Base-by-base conservation (phyloP, 768 basidiomycete genomes). In the Suillus weaverae region DNA sequence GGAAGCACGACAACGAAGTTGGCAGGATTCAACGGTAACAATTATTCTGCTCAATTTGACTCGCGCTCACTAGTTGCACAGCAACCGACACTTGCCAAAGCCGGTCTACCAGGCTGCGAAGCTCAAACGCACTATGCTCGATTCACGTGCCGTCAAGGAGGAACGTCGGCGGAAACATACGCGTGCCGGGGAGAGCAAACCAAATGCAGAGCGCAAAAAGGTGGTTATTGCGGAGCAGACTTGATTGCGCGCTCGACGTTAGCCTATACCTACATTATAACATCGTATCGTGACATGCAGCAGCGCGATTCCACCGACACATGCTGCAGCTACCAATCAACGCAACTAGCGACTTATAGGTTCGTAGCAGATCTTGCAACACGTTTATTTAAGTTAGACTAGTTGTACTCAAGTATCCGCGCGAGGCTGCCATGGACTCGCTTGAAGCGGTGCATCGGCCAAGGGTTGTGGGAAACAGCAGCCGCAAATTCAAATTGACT, bases 91-190 rank as follows among this genome's bases (percentile, higher is more conserved):
- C 78, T 77, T 98, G 26, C 97, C 96, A 14, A 93, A 92, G 72
- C 85, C 94, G n/a, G 91, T 99, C 39, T 86, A 97, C 77, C 90
- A 92, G 71, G 92, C 95, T 1, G 80, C 86, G 46, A 87, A 90
- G 72, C 89, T 97, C 80, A 96, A 97, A 78, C 83, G 87, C 64
- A 94, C 94, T 50, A 98, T 99, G 96, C 75, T 97, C 73, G 95
- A 95, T 36, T 89, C 95, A 4, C 82, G 83, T 50, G 86, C 90
- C 64, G 92, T 91, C 83, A 98, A 97, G 80, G 95, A 99, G 71
- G 96, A 98, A 74, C 85, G 95, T 68, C 83, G 97, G 67, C 81
- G 96, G 74, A 90, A 89, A 72, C 97, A 99, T 75, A 91, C 96
- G 8, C 84, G 94, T 33, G 87, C 87, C 14, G 95, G 95, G 51